phyloP scores from a whole-genome alignment of 441 rosid genomes.

The Dalechampia spathulata region DNA sequence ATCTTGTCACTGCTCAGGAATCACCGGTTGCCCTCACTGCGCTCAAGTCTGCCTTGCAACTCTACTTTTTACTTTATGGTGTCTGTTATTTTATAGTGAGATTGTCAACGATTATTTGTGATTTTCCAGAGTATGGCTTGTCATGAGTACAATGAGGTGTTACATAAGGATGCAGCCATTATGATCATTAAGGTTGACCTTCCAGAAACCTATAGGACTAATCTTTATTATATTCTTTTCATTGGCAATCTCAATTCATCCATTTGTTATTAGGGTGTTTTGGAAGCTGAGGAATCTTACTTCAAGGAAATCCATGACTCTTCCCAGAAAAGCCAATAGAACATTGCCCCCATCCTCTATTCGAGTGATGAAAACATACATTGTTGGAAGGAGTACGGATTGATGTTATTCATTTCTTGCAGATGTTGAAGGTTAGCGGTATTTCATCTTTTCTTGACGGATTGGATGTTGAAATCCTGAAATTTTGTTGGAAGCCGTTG shows the following conservation, averaged over 20 bases:
- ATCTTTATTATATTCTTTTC: background rate
- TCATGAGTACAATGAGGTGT: conserved; percentile 66
- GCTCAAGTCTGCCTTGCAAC: conserved; percentile 43
- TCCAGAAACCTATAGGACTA: conserved; percentile 4
- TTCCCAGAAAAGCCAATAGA: background rate
- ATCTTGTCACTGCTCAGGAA: conserved; percentile 52
- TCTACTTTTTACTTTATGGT: background rate
- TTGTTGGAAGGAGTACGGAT: no score
- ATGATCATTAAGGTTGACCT: conserved; percentile 53
- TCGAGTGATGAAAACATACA: no score
- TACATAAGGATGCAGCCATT: conserved; percentile 78
- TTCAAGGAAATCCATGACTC: conserved; percentile 22
- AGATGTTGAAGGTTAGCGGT: background rate
- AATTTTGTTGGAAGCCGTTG: no score
- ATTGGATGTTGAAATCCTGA: no score
- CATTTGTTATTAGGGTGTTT: conserved; percentile 48
- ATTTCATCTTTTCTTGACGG: background rate
- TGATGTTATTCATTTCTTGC: background rate
- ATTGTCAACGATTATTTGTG: conserved; percentile 1
- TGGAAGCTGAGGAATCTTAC: conserved; percentile 56
- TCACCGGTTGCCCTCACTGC: conserved; percentile 77
- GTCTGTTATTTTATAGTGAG: background rate
- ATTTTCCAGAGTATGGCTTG: conserved; percentile 53
- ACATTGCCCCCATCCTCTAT: background rate
- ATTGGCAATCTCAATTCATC: background rate